These are phyloP conservation scores for Sordaria brevicollis DNA, from an alignment of 495 filamentous ascomycete species.

Conservation along the genomic window DNA sequence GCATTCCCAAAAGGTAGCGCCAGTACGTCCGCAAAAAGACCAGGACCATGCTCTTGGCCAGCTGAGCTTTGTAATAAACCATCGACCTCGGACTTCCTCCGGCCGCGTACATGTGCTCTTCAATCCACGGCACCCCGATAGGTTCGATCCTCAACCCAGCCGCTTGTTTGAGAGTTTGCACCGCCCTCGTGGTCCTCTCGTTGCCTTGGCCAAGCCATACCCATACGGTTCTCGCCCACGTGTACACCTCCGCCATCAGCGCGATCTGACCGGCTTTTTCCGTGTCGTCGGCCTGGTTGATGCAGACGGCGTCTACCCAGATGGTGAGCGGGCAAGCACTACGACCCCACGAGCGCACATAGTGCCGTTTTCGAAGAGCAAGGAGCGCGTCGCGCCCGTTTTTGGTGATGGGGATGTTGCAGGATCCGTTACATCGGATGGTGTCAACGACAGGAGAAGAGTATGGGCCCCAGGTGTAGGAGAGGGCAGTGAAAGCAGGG, in stretches of 20 bases:
- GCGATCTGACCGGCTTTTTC: background rate
- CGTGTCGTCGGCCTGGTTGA: background rate
- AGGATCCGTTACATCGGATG: background rate
- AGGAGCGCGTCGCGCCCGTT: background rate
- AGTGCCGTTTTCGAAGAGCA: background rate
- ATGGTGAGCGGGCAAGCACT: background rate
- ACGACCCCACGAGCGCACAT: background rate
- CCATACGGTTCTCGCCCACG: background rate
- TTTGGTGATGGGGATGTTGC: background rate
- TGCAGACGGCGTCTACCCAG: background rate
- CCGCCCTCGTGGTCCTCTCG: background rate
- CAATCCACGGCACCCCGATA: background rate
- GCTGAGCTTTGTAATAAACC: background rate
- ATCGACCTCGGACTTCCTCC: background rate
- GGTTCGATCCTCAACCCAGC: background rate
- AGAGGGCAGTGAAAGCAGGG: slow-evolving; percentile 9
- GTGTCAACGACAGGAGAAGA: background rate
- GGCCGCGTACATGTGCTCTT: background rate
- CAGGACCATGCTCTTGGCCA: background rate
- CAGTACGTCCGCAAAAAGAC: background rate
- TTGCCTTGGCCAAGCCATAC: background rate
- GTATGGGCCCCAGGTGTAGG: slow-evolving; percentile 10
- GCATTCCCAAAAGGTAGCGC: background rate
- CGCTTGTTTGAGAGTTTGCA: background rate
- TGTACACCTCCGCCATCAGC: background rate